Evolutionary conservation across 495 filamentous ascomycete species (phyloP), one percentile per base, ranked within the genome.

Genomic region (Talaromyces borbonicus): DNA sequence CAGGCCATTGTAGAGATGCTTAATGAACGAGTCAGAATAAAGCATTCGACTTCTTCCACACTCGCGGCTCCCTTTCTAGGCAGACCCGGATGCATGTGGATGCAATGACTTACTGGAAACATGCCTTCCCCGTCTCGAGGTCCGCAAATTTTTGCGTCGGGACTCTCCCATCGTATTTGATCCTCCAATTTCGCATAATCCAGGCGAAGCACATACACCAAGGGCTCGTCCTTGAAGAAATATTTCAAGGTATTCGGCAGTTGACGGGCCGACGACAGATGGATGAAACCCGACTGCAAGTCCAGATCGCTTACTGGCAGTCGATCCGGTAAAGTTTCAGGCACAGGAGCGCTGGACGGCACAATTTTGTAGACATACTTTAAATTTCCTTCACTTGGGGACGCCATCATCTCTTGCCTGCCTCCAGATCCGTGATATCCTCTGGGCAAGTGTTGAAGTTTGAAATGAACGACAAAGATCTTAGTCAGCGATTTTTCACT

Each of bases 131-230:
- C 58, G 7, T 63, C 63, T 30, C 68, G 56, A 20, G 62, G 62
- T 7, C 63, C 66, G 42, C 60, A 65, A 22, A 64, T 62, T 42
- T 57, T 65, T 2, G 58, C 63, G 41, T 69, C 65, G 0, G 66
- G 66, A 7, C 60, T 59, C 41, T 72, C 68, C 62, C 67, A 72
- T 1, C 56, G 56, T 31, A 70, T 59, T 48, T 66, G 40, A 16
- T 53, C 46, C 11, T 52, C 51, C 7, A 72, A 49, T 61, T 75
- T 49, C 77, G 79, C 5, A 84, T 94, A 89, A 49, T 73, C 33
- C 70, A 90, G 60, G 75, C 88, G 50, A 73, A 94, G 61, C 61
- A 90, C 61, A 72, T 95, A 56, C 75, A 89, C 39, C 73, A 87
- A 56, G 61, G 79, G 56, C 66, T 96, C 50, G 75, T 87, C 49